Evolutionary conservation across 345 rosid genomes (phyloP).

Genomic region (Cardiospermum halicacabum): DNA sequence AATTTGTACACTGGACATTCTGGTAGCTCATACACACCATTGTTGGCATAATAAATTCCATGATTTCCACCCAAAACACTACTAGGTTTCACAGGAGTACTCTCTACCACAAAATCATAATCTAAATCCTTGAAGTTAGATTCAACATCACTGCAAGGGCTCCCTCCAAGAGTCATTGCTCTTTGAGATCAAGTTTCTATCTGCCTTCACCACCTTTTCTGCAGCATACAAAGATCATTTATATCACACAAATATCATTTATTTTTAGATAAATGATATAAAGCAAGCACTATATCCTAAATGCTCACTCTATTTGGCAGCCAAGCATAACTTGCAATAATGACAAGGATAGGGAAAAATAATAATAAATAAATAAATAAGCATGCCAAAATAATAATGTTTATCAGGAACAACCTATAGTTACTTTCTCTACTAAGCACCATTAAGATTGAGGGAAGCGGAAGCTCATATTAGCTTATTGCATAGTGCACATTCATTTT

Average conservation of each 20-base stretch:
- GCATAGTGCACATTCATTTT: background rate
- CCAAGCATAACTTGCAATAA: background rate
- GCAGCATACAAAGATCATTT: slow-evolving; percentile 5
- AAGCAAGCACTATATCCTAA: background rate
- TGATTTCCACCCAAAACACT: slow-evolving; percentile 29
- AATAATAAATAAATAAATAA: too few relatives aligned
- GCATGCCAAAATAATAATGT: background rate
- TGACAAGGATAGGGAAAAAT: background rate
- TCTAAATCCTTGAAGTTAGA: slow-evolving; percentile 18
- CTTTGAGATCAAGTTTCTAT: slow-evolving; percentile 8
- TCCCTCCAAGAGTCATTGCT: slow-evolving; percentile 48
- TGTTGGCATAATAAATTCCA: slow-evolving; percentile 35
- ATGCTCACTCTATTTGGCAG: background rate
- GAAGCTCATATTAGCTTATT: background rate
- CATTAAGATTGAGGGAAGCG: background rate
- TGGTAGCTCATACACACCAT: slow-evolving; percentile 47
- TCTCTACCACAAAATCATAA: slow-evolving; percentile 25
- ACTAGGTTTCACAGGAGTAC: slow-evolving; percentile 18
- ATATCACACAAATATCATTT: too few relatives aligned
- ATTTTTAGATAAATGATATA: background rate
- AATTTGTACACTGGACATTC: slow-evolving; percentile 56
- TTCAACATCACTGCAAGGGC: slow-evolving; percentile 41
- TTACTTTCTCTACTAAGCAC: background rate
- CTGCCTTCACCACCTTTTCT: slow-evolving; percentile 12
- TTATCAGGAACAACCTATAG: background rate